Evolutionary conservation across 805 yeast genomes (phyloP).

Genomic region (Dipodascus albidus): DNA sequence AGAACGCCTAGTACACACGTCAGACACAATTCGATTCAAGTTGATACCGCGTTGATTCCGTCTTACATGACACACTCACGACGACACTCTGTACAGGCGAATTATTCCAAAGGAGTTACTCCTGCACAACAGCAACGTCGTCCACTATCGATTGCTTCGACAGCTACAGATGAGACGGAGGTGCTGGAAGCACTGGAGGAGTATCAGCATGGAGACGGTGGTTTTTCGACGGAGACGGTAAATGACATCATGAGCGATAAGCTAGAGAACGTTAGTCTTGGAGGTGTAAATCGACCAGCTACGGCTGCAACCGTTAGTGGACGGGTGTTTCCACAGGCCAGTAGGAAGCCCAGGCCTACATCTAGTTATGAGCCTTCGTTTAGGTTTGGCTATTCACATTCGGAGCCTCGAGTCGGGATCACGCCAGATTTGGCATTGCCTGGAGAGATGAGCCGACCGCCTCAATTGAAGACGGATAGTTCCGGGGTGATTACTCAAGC

Average conservation of each 20-base stretch:
- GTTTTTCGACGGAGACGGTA: conserved; percentile 3
- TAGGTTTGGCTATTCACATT: conserved; percentile 11
- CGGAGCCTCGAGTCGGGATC: conserved; percentile 25
- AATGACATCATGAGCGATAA: too few relatives aligned
- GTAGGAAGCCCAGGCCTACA: conserved; percentile 27
- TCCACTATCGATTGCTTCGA: not conserved
- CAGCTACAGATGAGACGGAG: not conserved
- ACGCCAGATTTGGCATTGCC: conserved; percentile 23
- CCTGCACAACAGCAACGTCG: not conserved
- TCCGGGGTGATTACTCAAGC: not conserved
- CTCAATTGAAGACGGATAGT: conserved; percentile 4
- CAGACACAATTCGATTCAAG: conserved; percentile 4
- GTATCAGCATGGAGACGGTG: conserved; percentile 11
- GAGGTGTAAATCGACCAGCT: not conserved
- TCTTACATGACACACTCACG: conserved; percentile 6
- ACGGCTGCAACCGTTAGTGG: too few relatives aligned
- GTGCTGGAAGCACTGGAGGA: not conserved
- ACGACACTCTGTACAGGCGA: conserved; percentile 17
- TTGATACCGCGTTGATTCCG: not conserved
- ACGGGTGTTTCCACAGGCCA: conserved; percentile 5
- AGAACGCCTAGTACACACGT: conserved; percentile 8
- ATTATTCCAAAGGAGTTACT: conserved; percentile 13
- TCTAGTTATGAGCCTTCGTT: conserved; percentile 25
- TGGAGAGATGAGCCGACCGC: conserved; percentile 19
- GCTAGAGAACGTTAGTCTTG: not conserved